Percentiles rank a stretch among this genome's conserved stretches.
Evolutionary conservation across 345 rosid species (phyloP).

Genomic region (Raphanus raphanistrum): DNA sequence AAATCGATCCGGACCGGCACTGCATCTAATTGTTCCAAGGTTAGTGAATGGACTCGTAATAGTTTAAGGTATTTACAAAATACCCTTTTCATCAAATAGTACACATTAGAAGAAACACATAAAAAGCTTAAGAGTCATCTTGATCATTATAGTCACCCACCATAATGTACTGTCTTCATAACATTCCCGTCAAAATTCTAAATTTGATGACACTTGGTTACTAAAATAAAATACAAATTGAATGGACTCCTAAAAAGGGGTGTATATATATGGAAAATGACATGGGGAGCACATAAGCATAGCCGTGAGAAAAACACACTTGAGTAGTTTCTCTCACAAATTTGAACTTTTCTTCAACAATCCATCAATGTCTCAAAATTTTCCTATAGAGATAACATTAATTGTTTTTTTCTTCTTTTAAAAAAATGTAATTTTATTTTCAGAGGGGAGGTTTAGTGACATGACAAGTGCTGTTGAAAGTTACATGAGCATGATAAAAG

Average conservation of each 20-base stretch:
- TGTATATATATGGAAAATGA: constrained; percentile 16
- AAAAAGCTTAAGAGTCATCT: neutral
- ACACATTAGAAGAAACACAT: neutral
- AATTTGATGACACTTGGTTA: constrained; percentile 4
- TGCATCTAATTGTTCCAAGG: neutral
- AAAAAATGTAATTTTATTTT: neutral
- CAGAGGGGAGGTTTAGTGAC: constrained; percentile 7
- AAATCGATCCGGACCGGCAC: neutral
- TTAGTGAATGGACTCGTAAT: neutral
- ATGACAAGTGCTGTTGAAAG: constrained; percentile 34
- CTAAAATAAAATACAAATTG: neutral
- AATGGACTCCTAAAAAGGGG: constrained; percentile 8
- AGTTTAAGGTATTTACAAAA: neutral
- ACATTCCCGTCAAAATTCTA: constrained; percentile 9
- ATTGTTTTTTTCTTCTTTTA: neutral
- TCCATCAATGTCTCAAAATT: neutral
- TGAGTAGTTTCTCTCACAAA: constrained; percentile 4
- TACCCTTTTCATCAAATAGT: neutral
- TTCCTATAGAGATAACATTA: neutral
- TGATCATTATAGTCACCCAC: neutral
- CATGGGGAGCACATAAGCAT: constrained; percentile 26
- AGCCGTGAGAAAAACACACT: constrained; percentile 26
- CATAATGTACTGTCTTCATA: neutral
- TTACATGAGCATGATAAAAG: constrained; percentile 19
- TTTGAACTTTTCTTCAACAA: constrained; percentile 28